Evolutionary conservation across 2,329 filamentous ascomycete genomes (phyloP).

Genomic region (Trichoderma breve): DNA sequence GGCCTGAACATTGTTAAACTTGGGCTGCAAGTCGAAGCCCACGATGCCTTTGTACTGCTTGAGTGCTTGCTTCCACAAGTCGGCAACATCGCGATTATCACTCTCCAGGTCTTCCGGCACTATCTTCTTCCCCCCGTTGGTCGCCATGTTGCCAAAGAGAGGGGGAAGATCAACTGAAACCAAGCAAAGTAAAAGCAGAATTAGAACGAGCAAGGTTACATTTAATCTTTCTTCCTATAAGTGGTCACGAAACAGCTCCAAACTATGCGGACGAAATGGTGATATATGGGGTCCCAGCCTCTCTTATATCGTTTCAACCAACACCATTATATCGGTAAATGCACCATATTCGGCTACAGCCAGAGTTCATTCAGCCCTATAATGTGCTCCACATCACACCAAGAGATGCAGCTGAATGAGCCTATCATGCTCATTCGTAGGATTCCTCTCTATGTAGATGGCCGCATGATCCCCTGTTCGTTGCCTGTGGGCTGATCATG

Average conservation of each 20-base stretch:
- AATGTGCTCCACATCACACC: neutral
- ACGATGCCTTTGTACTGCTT: conserved; percentile 34
- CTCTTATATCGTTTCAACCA: neutral
- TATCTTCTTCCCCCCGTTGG: neutral
- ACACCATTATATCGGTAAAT: neutral
- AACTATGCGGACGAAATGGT: neutral
- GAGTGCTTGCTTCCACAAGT: conserved; percentile 35
- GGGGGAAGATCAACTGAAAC: neutral
- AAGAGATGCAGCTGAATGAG: neutral
- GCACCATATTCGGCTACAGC: neutral
- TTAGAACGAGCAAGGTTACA: neutral
- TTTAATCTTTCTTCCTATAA: neutral
- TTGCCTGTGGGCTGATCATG: neutral
- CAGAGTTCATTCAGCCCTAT: neutral
- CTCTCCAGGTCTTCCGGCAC: conserved; percentile 24
- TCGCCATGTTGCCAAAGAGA: conserved; percentile 8
- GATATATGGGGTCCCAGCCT: neutral
- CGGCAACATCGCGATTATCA: conserved; percentile 32
- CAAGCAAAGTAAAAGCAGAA: neutral
- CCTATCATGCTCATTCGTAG: too few species aligned
- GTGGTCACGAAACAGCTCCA: neutral
- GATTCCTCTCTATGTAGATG: neutral
- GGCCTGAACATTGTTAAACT: conserved; percentile 29
- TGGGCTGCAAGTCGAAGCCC: conserved; percentile 32
- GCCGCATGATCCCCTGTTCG: neutral